These are phyloP conservation scores for Lactarius evosmus DNA, from an alignment of 768 basidiomycete genomes.

Conservation along the genomic window DNA sequence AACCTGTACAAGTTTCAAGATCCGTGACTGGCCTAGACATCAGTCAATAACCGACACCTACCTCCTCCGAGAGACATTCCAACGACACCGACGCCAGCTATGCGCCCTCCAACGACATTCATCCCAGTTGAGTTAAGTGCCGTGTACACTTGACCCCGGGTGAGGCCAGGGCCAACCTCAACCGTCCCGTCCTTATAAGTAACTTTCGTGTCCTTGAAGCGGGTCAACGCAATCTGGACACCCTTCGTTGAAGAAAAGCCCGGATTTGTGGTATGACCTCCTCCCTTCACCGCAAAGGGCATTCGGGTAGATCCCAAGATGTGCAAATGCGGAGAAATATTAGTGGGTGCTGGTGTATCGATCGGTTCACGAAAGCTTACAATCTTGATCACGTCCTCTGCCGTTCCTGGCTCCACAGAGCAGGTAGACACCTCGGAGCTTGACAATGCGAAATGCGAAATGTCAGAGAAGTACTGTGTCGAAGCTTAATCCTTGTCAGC, in stretches of 20 bases:
- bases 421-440: conserved; percentile 23
- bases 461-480: conserved; percentile 10
- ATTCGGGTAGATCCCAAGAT: conserved; percentile 19
- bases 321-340: neutral
- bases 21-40: neutral
- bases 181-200: conserved; percentile 18
- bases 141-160: conserved; percentile 34
- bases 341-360: neutral
- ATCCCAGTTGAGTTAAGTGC: conserved; percentile 26
- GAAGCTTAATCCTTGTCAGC: conserved; percentile 14
- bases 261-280: conserved; percentile 30
- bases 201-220: conserved; percentile 23
- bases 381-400: conserved; percentile 25
- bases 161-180: conserved; percentile 29
- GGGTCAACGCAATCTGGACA: conserved; percentile 31
- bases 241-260: conserved; percentile 33
- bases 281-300: conserved; percentile 30
- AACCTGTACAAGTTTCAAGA: conserved; percentile 28
- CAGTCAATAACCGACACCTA: conserved; percentile 1
- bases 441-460: conserved; percentile 16
- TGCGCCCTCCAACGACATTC: conserved; percentile 31
- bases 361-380: conserved; percentile 9
- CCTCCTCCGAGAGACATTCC: conserved; percentile 33
- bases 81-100: conserved; percentile 30
- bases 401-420: conserved; percentile 29